Evolutionary conservation across 768 basidiomycete species (phyloP).

Genomic region (Sistotremastrum suecicum): DNA sequence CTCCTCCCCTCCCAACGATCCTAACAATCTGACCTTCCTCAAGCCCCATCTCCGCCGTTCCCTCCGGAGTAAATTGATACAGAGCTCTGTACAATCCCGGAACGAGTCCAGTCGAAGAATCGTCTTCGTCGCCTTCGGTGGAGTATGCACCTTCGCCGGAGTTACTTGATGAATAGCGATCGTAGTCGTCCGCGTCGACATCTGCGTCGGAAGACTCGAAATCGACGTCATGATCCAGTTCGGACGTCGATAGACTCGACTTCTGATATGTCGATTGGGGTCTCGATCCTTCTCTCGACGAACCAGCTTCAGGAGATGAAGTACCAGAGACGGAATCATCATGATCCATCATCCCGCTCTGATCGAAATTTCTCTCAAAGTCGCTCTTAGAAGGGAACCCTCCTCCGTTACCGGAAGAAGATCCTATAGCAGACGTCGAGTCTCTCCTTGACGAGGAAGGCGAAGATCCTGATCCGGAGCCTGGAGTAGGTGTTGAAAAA

Average conservation of each 20-base stretch:
- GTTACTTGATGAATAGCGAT: constrained; percentile 13
- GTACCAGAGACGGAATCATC: constrained; percentile 14
- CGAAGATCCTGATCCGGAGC: neutral
- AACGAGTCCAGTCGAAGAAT: constrained; percentile 22
- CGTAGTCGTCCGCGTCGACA: constrained; percentile 14
- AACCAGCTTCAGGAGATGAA: no score
- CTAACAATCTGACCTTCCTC: constrained; percentile 63
- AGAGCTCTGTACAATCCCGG: constrained; percentile 68
- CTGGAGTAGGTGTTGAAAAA: neutral
- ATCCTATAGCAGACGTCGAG: no score
- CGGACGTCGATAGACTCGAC: neutral
- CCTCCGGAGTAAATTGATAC: constrained; percentile 69
- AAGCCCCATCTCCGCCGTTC: constrained; percentile 70
- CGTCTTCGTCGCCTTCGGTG: constrained; percentile 8
- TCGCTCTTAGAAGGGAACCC: constrained; percentile 26
- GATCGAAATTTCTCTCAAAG: constrained; percentile 33
- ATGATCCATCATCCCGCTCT: constrained; percentile 15
- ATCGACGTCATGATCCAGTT: constrained; percentile 18
- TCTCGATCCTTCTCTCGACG: no score
- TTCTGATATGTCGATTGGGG: no score
- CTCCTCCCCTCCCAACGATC: constrained; percentile 58
- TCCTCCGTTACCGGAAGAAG: neutral
- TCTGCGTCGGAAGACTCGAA: constrained; percentile 13
- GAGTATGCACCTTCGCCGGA: neutral
- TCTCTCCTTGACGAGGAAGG: no score